phyloP scores from a whole-genome alignment of 2,329 filamentous ascomycete species.

The Dactylellina cionopaga region DNA sequence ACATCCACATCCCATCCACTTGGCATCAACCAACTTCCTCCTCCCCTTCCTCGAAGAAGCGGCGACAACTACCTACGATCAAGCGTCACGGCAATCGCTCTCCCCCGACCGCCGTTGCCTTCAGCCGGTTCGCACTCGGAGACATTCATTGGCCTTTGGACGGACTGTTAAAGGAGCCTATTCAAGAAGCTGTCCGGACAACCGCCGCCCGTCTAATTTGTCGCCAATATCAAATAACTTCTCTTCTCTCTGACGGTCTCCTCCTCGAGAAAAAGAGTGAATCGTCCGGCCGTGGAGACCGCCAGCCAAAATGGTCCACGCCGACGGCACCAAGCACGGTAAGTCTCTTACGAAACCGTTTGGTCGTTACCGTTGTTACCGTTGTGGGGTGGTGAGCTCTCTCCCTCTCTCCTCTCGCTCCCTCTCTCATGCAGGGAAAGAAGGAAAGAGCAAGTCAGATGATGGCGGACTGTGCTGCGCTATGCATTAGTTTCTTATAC shows the following conservation, averaged over 20 bases:
- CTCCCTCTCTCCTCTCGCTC: not conserved
- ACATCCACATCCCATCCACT: not conserved
- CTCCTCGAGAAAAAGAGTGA: no score
- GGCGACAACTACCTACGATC: not conserved
- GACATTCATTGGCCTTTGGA: not conserved
- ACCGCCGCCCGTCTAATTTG: no score
- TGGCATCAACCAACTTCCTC: not conserved
- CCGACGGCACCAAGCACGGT: conserved; percentile 20
- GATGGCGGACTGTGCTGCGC: conserved; percentile 1
- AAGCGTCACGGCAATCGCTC: not conserved
- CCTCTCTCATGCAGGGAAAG: conserved; percentile 21
- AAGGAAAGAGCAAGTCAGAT: conserved; percentile 23
- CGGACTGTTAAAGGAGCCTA: not conserved
- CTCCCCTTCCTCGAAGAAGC: not conserved
- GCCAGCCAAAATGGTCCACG: conserved; percentile 35
- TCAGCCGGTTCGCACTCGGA: conserved; percentile 20
- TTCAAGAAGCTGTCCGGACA: not conserved
- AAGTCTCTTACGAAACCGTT: no score
- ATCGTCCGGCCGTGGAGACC: not conserved
- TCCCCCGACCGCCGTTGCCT: not conserved
- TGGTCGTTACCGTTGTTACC: no score
- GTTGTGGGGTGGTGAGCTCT: no score
- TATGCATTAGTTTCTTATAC: not conserved
- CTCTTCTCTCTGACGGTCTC: no score
- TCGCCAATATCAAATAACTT: no score